Conservation (phyloP, 371 early-diverging fungal genomes). For the Conidiobolus incongruus region DNA sequence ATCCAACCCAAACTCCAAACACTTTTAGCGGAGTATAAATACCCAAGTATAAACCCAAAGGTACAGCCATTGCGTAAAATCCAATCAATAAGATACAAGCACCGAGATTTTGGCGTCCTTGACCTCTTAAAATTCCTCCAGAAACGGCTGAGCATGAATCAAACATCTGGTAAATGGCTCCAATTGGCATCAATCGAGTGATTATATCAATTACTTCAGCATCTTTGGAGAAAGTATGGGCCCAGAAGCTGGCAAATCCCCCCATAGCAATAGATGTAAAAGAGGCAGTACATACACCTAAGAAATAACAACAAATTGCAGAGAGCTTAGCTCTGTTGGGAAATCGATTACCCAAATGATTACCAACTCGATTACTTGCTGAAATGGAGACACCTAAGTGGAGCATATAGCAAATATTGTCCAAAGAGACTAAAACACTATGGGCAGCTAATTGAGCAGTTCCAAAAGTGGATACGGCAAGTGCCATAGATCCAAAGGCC, state of each 20-base stretch:
- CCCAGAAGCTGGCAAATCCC: constrained; percentile 29
- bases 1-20: constrained; percentile 44
- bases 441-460: too few species aligned
- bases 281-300: constrained; percentile 15
- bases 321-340: constrained; percentile 17
- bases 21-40: constrained; percentile 27
- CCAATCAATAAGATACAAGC: constrained; percentile 40
- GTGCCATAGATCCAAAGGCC: too few species aligned
- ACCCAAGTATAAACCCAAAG: constrained; percentile 32
- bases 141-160: constrained; percentile 41
- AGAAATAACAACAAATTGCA: constrained; percentile 16
- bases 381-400: too few species aligned
- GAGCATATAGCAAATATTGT: too few species aligned
- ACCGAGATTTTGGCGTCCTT: constrained; percentile 41
- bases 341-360: constrained; percentile 28
- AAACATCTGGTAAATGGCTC: constrained; percentile 42
- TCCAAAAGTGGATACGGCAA: too few species aligned
- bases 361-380: constrained; percentile 76
- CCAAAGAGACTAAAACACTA: too few species aligned
- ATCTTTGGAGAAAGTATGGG: too few species aligned
- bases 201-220: constrained; percentile 19
- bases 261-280: constrained; percentile 14
- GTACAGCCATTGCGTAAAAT: constrained; percentile 38
- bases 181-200: constrained; percentile 39
- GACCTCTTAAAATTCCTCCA: constrained; percentile 47